These are phyloP conservation scores for Trichoderma virens DNA, from an alignment of 495 filamentous ascomycete species.

Conservation along the genomic window DNA sequence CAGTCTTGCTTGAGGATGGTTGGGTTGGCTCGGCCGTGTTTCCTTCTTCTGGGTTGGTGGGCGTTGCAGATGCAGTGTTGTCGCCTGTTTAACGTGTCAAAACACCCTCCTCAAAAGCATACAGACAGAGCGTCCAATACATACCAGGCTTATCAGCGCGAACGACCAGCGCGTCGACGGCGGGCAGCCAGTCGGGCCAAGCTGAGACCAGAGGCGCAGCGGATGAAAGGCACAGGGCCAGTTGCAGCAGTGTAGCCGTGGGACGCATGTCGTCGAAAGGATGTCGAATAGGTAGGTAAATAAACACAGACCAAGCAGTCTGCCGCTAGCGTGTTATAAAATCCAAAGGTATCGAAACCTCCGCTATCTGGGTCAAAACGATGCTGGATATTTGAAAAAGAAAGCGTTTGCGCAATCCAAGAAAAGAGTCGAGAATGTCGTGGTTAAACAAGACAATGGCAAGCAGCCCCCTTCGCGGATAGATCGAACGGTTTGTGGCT, in stretches of 20 bases:
- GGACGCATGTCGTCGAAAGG: constrained; percentile 1
- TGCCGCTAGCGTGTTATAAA: background rate
- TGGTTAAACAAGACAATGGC: background rate
- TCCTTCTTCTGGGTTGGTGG: background rate
- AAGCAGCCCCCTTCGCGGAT: background rate
- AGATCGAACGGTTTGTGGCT: background rate
- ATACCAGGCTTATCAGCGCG: constrained; percentile 27
- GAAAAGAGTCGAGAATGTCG: background rate
- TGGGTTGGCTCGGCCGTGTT: constrained; percentile 18
- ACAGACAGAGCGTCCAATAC: background rate
- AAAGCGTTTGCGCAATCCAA: background rate
- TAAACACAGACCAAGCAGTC: no score
- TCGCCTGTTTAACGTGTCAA: constrained; percentile 26
- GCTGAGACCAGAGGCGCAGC: constrained; percentile 27
- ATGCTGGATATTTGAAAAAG: background rate
- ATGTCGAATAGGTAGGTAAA: no score
- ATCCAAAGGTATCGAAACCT: no score
- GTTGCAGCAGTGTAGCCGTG: constrained; percentile 11
- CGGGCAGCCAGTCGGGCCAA: constrained; percentile 27
- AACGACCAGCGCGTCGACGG: constrained; percentile 29
- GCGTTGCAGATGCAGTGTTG: constrained; percentile 12
- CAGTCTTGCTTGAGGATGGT: background rate
- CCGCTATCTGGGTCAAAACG: no score
- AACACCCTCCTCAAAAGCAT: background rate
- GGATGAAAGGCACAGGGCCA: constrained; percentile 29